Evolutionary conservation across 176 grass and related monocot species (phyloP).

Genomic region (Aechmea fasciata): DNA sequence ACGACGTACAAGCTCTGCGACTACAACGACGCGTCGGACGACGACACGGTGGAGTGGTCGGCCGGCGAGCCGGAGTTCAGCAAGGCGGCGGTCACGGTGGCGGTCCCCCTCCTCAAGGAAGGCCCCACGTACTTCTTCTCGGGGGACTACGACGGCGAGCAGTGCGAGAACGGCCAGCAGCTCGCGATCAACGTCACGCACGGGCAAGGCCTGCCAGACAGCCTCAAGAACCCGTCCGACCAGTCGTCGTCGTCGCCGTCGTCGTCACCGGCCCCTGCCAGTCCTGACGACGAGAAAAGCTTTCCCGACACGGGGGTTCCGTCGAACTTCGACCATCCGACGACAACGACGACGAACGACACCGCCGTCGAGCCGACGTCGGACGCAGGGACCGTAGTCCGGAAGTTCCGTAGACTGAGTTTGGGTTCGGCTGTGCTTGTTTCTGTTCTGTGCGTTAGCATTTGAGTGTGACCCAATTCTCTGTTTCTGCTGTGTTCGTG

Average conservation of each 20-base stretch:
- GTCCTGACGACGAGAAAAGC: constrained; percentile 10
- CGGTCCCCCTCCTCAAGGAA: constrained; percentile 74
- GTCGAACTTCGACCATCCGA: constrained; percentile 59
- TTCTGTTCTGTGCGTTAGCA: not conserved
- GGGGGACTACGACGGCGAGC: constrained; percentile 78
- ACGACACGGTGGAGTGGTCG: constrained; percentile 79
- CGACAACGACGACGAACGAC: constrained; percentile 19
- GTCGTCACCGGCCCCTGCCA: constrained; percentile 35
- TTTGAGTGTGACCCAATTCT: no score
- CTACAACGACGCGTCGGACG: constrained; percentile 48
- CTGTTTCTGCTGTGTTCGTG: no score
- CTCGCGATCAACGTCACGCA: constrained; percentile 60
- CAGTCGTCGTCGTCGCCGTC: constrained; percentile 44
- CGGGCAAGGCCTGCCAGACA: constrained; percentile 72
- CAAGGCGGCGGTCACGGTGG: constrained; percentile 53
- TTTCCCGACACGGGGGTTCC: constrained; percentile 9
- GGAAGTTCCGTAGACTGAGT: not conserved
- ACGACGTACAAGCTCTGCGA: constrained; percentile 79
- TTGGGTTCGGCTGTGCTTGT: constrained; percentile 1
- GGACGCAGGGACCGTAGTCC: constrained; percentile 6
- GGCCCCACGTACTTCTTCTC: constrained; percentile 77
- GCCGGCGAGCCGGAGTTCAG: constrained; percentile 70
- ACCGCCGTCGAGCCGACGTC: not conserved
- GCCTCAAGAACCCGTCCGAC: constrained; percentile 36
- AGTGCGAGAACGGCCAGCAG: constrained; percentile 73